Percentiles rank a stretch among this genome's conserved stretches.
Evolutionary conservation across 148 eudicot genomes (phyloP).

Genomic region (Heliamphora exappendiculata): DNA sequence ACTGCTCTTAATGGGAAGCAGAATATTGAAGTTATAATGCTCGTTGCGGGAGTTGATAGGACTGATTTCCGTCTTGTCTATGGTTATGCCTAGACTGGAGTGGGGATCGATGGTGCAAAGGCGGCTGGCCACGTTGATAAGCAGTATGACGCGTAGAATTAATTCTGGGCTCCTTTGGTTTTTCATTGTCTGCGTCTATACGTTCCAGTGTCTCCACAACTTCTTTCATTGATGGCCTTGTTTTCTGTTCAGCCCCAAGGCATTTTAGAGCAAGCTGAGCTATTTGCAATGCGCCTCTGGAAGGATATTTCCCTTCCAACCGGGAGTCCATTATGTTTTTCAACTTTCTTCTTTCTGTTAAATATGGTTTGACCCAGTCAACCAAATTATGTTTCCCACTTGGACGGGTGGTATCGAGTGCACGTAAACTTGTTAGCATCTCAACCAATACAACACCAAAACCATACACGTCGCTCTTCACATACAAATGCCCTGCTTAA

Average conservation of each 20-base stretch:
- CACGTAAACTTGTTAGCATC: conserved; percentile 59
- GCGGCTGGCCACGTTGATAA: conserved; percentile 8
- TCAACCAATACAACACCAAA: conserved; percentile 73
- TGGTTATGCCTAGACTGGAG: conserved; percentile 21
- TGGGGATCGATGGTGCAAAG: conserved; percentile 24
- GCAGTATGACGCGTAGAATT: conserved; percentile 15
- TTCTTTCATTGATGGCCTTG: conserved; percentile 70
- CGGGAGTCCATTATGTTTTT: conserved; percentile 60
- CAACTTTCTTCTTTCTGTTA: conserved; percentile 47
- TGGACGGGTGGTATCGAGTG: conserved; percentile 52
- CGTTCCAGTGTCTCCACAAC: conserved; percentile 43
- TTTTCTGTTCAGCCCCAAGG: conserved; percentile 41
- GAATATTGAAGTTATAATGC: conserved; percentile 7
- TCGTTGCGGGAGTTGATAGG: conserved; percentile 20
- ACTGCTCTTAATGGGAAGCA: background rate
- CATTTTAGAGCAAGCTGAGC: conserved; percentile 62
- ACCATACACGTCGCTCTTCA: conserved; percentile 78
- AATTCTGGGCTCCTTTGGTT: conserved; percentile 31
- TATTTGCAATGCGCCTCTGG: conserved; percentile 46
- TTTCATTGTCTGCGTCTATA: conserved; percentile 34
- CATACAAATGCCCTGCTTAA: conserved; percentile 65
- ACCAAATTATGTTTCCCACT: conserved; percentile 32
- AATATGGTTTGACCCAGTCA: conserved; percentile 67
- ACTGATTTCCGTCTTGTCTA: too few relatives aligned
- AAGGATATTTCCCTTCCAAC: conserved; percentile 60